A percentile compares a stretch with the other conserved stretches of the same genome.
phyloP scores from a whole-genome alignment of 139 green algal species.

The Micractinium sp. region DNA sequence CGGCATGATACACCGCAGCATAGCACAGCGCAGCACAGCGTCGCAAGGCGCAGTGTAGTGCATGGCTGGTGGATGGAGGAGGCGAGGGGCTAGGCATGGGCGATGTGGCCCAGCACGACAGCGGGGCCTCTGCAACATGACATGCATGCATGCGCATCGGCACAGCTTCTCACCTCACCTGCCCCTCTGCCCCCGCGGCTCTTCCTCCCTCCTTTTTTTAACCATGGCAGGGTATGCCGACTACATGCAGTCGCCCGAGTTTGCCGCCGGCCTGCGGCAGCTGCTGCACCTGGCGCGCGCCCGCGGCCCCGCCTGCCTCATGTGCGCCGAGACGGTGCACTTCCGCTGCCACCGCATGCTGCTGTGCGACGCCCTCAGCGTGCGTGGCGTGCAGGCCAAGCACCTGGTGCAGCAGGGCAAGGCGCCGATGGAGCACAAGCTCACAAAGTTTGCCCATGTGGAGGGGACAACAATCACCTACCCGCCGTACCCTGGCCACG shows the following conservation, averaged over 20 bases:
- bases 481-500: background rate
- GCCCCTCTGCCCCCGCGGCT: background rate
- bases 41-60: background rate
- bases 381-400: constrained; percentile 1
- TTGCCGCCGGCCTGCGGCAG: background rate
- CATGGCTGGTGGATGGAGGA: background rate
- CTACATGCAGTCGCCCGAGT: constrained; percentile 37
- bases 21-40: background rate
- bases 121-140: background rate
- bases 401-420: constrained; percentile 33
- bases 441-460: constrained; percentile 35
- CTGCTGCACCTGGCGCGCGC: background rate
- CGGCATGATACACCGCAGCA: too few species aligned
- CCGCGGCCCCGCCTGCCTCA: background rate
- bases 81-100: too few species aligned
- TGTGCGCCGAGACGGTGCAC: constrained; percentile 15
- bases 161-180: background rate
- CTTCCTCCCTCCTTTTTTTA: background rate
- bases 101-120: background rate
- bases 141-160: background rate
- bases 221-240: constrained; percentile 31
- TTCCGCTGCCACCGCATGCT: constrained; percentile 35
- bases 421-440: constrained; percentile 12
- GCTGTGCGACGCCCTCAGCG: constrained; percentile 28
- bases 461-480: constrained; percentile 19